phyloP scores from a whole-genome alignment of 2,329 filamentous ascomycete genomes.

The Arthrobotrys pseudoclavata region DNA sequence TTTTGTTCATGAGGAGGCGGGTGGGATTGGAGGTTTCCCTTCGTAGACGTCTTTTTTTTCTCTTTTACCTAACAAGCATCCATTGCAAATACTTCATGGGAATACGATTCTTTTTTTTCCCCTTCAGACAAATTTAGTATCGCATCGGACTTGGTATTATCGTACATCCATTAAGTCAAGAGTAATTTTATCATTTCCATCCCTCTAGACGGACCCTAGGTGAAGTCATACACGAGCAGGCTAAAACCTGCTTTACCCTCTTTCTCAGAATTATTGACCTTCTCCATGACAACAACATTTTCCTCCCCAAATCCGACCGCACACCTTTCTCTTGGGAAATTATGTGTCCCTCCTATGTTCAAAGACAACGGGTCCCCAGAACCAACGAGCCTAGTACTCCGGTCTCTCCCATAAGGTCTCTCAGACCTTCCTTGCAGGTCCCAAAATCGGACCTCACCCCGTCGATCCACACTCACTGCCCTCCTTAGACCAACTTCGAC shows the following conservation, averaged over 20 bases:
- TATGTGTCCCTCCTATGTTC: conserved; percentile 62
- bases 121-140: background rate
- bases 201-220: conserved; percentile 66
- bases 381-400: conserved; percentile 29
- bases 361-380: conserved; percentile 62
- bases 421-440: conserved; percentile 78
- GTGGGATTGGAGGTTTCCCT: background rate
- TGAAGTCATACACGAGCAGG: conserved; percentile 89
- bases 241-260: conserved; percentile 71
- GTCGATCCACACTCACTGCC: conserved; percentile 86
- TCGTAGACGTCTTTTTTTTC: background rate
- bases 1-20: conserved; percentile 2
- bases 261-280: conserved; percentile 74
- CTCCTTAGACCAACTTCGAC: conserved; percentile 87
- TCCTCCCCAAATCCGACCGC: conserved; percentile 88
- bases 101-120: background rate
- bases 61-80: background rate
- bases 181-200: background rate
- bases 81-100: conserved; percentile 5
- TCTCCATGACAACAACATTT: conserved; percentile 87
- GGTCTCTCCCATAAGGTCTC: conserved; percentile 38
- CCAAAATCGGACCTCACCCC: conserved; percentile 88
- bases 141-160: background rate
- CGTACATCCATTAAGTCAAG: background rate
- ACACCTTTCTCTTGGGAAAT: conserved; percentile 72